Evolutionary conservation across 768 basidiomycete genomes (phyloP), one percentile per base, ranked within the genome.

Genomic region (Terana coerulea): DNA sequence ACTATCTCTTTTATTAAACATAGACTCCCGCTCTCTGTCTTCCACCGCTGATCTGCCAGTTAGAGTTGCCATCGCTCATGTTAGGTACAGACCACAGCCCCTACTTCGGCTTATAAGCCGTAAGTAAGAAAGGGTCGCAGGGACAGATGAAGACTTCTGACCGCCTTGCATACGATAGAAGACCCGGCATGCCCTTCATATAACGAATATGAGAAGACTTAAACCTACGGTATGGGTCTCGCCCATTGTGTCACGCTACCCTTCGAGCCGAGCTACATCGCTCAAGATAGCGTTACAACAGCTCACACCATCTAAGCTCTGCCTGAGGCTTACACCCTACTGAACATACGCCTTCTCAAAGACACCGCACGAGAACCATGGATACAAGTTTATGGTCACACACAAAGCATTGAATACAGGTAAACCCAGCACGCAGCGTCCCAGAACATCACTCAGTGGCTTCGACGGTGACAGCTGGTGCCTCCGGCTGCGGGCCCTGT

Each of bases 401-500:
- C 37, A 19, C 10, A n/a, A 17, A 39, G 37, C 24, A 19, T 17
- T 46, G 45, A 22, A 46, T 46, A 46, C 45, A 46, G 45, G 47
- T 7, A 48, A 39, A 8, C 10, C n/a, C 22, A 44, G 42, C 12
- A 44, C 12, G 12, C 8, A 19, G 11, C 45, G 28, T 9, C 14
- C 10, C 33, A 9, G 10, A 34, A 15, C 12, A 30, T 59, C 28
- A 63, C 55, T 59, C 52, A 31, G 59, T 51, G 29, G 58, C 61
- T 45, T 65, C 61, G 30, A 64, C 65, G 14, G 51, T 53, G 1
- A 51, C 42, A 0, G 61, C 51, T 33, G 56, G 62, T 2, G 44
- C 48, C 11, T 55, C 54, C 9, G 53, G 49, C 26, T 49, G 54
- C 12, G 53, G 33, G 11, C 48, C 42, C 21, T 61, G 57, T 43